Evolutionary conservation across 495 filamentous ascomycete genomes (phyloP).

Genomic region (Penicillium alfredii): DNA sequence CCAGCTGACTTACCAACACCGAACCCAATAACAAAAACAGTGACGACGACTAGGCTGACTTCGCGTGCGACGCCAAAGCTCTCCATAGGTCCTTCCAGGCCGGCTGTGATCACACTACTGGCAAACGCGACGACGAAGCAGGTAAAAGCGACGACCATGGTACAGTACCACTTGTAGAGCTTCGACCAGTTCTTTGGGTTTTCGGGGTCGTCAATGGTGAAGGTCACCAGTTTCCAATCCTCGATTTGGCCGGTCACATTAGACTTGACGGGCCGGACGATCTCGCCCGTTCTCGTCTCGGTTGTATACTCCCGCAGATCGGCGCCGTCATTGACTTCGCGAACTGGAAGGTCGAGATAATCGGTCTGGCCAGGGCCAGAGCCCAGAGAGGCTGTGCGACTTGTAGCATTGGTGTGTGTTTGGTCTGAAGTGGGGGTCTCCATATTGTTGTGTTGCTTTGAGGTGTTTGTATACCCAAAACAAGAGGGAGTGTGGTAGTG

Average conservation of each 20-base stretch:
- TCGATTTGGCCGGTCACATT: constrained; percentile 45
- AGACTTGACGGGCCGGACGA: constrained; percentile 49
- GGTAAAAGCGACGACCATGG: constrained; percentile 49
- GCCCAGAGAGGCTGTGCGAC: constrained; percentile 23
- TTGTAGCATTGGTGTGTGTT: constrained; percentile 12
- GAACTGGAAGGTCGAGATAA: constrained; percentile 52
- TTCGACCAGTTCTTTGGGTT: constrained; percentile 59
- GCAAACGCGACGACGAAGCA: constrained; percentile 65
- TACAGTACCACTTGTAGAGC: constrained; percentile 60
- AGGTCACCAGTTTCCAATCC: constrained; percentile 68
- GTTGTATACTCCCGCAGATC: constrained; percentile 58
- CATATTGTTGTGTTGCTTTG: constrained; percentile 11
- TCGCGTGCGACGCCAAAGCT: constrained; percentile 60
- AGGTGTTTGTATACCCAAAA: too few relatives aligned
- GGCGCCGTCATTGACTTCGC: constrained; percentile 53
- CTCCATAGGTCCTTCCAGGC: constrained; percentile 52
- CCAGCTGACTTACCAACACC: constrained; percentile 52
- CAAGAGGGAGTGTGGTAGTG: too few relatives aligned
- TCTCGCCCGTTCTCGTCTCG: constrained; percentile 54
- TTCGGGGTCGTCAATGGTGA: constrained; percentile 52
- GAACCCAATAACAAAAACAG: constrained; percentile 74
- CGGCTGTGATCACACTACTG: constrained; percentile 60
- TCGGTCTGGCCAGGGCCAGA: constrained; percentile 18
- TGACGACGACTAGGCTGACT: constrained; percentile 60
- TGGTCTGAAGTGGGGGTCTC: constrained; percentile 10